Evolutionary conservation across 768 basidiomycete genomes (phyloP), one percentile per base, ranked within the genome.

Genomic region (Lactifluus rugatus): DNA sequence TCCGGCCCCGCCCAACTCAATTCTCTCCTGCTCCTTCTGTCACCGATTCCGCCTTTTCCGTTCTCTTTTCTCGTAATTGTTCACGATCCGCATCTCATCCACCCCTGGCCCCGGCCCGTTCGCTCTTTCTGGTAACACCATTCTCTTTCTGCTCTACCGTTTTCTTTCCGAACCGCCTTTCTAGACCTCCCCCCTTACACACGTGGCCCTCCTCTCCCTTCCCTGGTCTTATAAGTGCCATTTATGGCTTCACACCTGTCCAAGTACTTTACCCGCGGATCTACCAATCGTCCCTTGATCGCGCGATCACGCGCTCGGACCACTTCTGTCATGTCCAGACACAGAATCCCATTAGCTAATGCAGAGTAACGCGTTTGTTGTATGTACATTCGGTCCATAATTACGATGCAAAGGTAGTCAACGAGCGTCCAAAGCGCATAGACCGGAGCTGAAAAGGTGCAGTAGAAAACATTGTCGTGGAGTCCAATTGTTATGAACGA

Each of bases 381-480:
- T 16, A 41, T 31, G 39, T 26, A 51, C 48, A 56, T 52, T 56
- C 45, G 25, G 36, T 21, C 23, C 54, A 42, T 56, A 60, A 44
- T 46, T 56, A 50, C 28, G 13, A 26, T 47, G 44, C n/a, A 17
- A 4, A 23, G 11, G 26, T 34, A 51, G 37, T 47, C 36, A 26
- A 56, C 26, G 36, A 47, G 54, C 59, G 28, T 56, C 49, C 54
- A 23, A 32, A 47, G 34, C 23, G 45, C 59, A 37, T 44, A 46
- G 48, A 49, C 28, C 8, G 28, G 42, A 32, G 21, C 26, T 17
- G 37, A 53, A 46, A n/a, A 42, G 5, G 16, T 23, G 34, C 32
- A 17, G 25, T 28, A 19, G 32, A 26, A 48, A 41, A 36, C 26
- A 39, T 59, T 9, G 39, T 21, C 8, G 23, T 23, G 6, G 52